A percentile compares a stretch with the other conserved stretches of the same genome.
Evolutionary conservation across 2,329 filamentous ascomycete species (phyloP).

Genomic region (Aspergillus vadensis): DNA sequence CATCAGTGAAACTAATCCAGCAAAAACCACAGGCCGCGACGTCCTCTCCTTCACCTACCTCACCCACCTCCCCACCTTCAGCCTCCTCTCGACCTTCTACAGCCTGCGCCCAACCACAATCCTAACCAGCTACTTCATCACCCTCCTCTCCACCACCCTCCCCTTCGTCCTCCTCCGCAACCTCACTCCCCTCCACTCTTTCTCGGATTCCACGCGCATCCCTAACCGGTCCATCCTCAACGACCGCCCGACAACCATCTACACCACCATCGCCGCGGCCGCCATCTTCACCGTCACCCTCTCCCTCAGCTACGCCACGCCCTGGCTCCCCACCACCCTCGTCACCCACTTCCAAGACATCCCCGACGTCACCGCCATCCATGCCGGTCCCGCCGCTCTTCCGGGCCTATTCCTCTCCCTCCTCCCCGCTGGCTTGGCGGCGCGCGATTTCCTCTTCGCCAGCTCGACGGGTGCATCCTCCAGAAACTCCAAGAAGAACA

Average conservation of each 20-base stretch:
- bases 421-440: slow-evolving; percentile 70
- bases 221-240: slow-evolving; percentile 66
- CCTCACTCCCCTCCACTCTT: slow-evolving; percentile 58
- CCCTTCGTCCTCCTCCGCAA: slow-evolving; percentile 77
- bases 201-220: slow-evolving; percentile 47
- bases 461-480: slow-evolving; percentile 50
- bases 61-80: slow-evolving; percentile 73
- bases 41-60: slow-evolving; percentile 67
- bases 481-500: slow-evolving; percentile 45
- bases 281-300: slow-evolving; percentile 75
- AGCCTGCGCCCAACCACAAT: slow-evolving; percentile 63
- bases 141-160: slow-evolving; percentile 67
- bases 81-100: slow-evolving; percentile 79
- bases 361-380: slow-evolving; percentile 66
- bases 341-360: slow-evolving; percentile 74
- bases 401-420: slow-evolving; percentile 54
- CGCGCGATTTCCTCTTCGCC: slow-evolving; percentile 73
- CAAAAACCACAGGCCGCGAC: slow-evolving; percentile 57
- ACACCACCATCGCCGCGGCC: slow-evolving; percentile 69
- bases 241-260: slow-evolving; percentile 63
- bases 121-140: slow-evolving; percentile 64
- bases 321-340: slow-evolving; percentile 70
- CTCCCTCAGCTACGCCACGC: slow-evolving; percentile 67
- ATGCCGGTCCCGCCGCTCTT: slow-evolving; percentile 60
- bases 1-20: not conserved